Conservation (phyloP, 2,329 filamentous ascomycete genomes). For the Fusarium nurragi region DNA sequence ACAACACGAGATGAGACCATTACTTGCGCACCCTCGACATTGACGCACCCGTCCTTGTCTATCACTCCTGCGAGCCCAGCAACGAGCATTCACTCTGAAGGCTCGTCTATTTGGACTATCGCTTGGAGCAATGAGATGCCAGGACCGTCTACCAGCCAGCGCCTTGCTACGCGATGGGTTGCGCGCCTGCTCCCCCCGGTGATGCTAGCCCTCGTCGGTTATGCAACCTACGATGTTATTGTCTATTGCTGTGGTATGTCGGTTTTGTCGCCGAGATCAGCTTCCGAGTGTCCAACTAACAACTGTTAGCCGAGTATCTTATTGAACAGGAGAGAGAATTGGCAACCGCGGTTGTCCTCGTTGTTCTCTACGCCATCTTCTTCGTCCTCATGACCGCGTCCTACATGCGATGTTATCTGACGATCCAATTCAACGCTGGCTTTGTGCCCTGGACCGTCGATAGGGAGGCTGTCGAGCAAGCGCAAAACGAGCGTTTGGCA, state of each 20-base stretch:
- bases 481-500: slow-evolving; percentile 33
- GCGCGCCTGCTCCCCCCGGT: slow-evolving; percentile 73
- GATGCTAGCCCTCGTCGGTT: slow-evolving; percentile 72
- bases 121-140: slow-evolving; percentile 48
- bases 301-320: slow-evolving; percentile 71
- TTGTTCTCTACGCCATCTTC: slow-evolving; percentile 78
- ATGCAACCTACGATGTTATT: slow-evolving; percentile 76
- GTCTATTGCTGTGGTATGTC: slow-evolving; percentile 73
- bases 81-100: not conserved
- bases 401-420: slow-evolving; percentile 74
- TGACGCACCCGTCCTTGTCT: not conserved
- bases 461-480: slow-evolving; percentile 49
- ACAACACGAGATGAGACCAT: slow-evolving; percentile 26
- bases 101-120: slow-evolving; percentile 6
- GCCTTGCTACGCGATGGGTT: slow-evolving; percentile 47
- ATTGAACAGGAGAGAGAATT: slow-evolving; percentile 59
- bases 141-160: slow-evolving; percentile 42
- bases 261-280: not conserved
- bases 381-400: slow-evolving; percentile 71
- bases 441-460: slow-evolving; percentile 68
- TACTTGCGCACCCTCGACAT: slow-evolving; percentile 2
- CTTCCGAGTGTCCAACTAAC: not conserved
- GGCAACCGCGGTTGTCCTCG: slow-evolving; percentile 72
- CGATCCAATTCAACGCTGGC: slow-evolving; percentile 75
- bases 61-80: not conserved